Percentiles rank a stretch among this genome's conserved stretches.
Evolutionary conservation across 208 protist genomes (phyloP).

Genomic region (Trypanosoma melophagium): DNA sequence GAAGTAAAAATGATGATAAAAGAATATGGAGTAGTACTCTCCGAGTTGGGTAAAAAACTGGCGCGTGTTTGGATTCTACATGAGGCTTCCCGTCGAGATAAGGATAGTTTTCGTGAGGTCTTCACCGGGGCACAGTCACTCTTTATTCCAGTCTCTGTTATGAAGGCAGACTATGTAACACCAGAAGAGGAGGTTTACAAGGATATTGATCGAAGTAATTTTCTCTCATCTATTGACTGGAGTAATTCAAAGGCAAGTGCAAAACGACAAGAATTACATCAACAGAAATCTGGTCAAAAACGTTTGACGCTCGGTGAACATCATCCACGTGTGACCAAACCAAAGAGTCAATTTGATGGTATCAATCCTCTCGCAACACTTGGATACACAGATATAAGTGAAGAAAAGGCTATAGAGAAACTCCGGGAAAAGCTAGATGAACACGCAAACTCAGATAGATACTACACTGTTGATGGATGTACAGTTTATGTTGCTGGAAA

Average conservation of each 20-base stretch:
- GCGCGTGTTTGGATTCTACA: conserved; percentile 69
- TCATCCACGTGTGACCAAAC: conserved; percentile 54
- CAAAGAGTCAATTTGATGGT: conserved; percentile 87
- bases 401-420: conserved; percentile 58
- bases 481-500: conserved; percentile 74
- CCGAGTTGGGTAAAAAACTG: conserved; percentile 49
- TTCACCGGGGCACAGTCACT: conserved; percentile 70
- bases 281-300: conserved; percentile 15
- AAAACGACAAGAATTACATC: conserved; percentile 35
- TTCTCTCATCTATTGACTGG: conserved; percentile 70
- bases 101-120: conserved; percentile 70
- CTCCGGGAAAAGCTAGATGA: conserved; percentile 54
- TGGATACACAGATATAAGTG: conserved; percentile 39
- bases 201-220: conserved; percentile 59
- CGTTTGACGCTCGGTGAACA: neutral
- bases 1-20: conserved; percentile 64
- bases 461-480: conserved; percentile 74
- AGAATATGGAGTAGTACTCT: conserved; percentile 63
- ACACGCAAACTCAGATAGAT: conserved; percentile 42
- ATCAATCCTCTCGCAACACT: conserved; percentile 57
- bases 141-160: conserved; percentile 51
- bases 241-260: conserved; percentile 44
- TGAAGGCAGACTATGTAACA: conserved; percentile 61
- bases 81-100: conserved; percentile 38
- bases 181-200: conserved; percentile 53